Evolutionary conservation across 495 filamentous ascomycete species (phyloP).

Genomic region (Aspergillus egyptiacus): DNA sequence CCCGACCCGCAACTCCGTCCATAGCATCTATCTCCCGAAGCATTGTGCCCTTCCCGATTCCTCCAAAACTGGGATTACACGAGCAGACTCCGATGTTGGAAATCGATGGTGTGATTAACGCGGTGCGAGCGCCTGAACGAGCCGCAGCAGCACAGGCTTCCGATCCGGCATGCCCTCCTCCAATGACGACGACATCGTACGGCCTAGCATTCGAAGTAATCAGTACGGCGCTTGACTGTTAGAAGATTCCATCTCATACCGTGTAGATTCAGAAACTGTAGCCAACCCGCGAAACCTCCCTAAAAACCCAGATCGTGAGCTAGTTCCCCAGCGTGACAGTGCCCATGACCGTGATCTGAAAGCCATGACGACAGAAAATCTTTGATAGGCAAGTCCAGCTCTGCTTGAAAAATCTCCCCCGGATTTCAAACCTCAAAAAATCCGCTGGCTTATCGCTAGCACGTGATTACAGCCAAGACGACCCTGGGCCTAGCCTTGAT

Average conservation of each 20-base stretch:
- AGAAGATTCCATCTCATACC: conserved; percentile 25
- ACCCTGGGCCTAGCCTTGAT: neutral
- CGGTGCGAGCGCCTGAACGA: conserved; percentile 81
- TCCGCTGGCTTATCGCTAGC: neutral
- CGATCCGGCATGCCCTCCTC: conserved; percentile 90
- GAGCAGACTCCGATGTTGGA: conserved; percentile 93
- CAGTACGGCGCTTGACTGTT: neutral
- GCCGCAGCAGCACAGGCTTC: conserved; percentile 95
- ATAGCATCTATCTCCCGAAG: conserved; percentile 92
- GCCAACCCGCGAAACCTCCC: conserved; percentile 34
- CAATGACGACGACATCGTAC: conserved; percentile 93
- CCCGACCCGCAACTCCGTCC: conserved; percentile 82
- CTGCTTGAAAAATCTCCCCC: neutral
- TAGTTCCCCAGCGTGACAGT: conserved; percentile 29
- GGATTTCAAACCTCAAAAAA: neutral
- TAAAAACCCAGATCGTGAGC: conserved; percentile 19
- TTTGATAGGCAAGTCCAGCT: neutral
- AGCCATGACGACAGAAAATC: conserved; percentile 25
- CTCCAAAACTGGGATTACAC: conserved; percentile 95
- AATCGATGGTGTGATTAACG: conserved; percentile 77
- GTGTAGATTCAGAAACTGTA: conserved; percentile 40
- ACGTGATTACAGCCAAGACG: neutral
- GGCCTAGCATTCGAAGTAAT: conserved; percentile 39
- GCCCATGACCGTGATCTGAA: conserved; percentile 29
- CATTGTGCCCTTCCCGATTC: conserved; percentile 98